phyloP scores from a whole-genome alignment of 495 filamentous ascomycete species.

The Penicillium dipodomyicola region DNA sequence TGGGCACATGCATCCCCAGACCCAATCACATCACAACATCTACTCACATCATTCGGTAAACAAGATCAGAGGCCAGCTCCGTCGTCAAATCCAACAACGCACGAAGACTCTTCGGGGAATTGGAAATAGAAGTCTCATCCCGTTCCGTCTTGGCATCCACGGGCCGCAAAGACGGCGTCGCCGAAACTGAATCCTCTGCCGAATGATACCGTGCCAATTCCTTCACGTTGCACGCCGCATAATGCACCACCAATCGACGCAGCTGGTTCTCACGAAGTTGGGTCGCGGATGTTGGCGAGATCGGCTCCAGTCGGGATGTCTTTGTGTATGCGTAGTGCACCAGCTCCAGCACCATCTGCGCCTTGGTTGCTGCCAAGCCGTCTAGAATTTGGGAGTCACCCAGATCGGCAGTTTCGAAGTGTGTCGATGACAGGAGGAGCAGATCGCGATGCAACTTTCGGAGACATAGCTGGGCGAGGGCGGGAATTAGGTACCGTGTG shows the following conservation, averaged over 20 bases:
- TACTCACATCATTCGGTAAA: constrained; percentile 46
- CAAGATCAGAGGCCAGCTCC: constrained; percentile 47
- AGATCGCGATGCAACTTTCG: constrained; percentile 43
- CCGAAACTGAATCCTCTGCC: constrained; percentile 29
- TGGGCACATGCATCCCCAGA: constrained; percentile 4
- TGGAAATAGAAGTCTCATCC: constrained; percentile 20
- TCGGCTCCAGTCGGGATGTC: constrained; percentile 45
- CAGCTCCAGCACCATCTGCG: constrained; percentile 41
- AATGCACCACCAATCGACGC: constrained; percentile 43
- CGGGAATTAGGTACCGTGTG: constrained; percentile 44
- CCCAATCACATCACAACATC: constrained; percentile 13
- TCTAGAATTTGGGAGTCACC: constrained; percentile 18
- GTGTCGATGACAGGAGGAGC: constrained; percentile 30
- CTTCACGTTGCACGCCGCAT: constrained; percentile 46
- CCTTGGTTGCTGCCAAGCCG: constrained; percentile 29
- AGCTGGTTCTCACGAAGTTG: constrained; percentile 48
- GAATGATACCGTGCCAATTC: constrained; percentile 41
- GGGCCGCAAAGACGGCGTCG: constrained; percentile 23
- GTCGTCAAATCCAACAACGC: constrained; percentile 40
- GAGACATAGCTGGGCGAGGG: constrained; percentile 45
- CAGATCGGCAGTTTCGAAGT: constrained; percentile 13
- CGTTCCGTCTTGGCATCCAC: constrained; percentile 21
- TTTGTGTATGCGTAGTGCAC: constrained; percentile 44
- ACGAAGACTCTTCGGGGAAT: constrained; percentile 34
- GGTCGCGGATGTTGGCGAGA: constrained; percentile 42